Base-by-base conservation (phyloP, 2,329 filamentous ascomycete genomes). In the Corinectria fuckeliana region DNA sequence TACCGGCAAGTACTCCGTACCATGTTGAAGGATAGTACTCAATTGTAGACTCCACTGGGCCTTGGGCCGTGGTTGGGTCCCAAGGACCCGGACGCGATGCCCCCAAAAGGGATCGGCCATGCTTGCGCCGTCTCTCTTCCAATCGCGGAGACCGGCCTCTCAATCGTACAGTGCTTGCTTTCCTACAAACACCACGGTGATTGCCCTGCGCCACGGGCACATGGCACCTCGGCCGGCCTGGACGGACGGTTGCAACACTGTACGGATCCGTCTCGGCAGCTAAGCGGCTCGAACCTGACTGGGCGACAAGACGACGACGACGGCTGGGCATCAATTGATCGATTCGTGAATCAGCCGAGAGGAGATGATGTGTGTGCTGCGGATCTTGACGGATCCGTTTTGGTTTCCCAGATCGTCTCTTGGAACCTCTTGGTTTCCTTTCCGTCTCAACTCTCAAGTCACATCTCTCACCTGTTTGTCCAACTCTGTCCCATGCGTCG, bases 71-170 rank as follows among this genome's bases (percentile, higher is more conserved):
- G 34, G 47, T 44, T 36, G 39, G 38, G 16, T 25, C 39, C 50
- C 50, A 54, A 38, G 34, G 44, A 30, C 44, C 36, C 38, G 56
- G 56, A 26, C 36, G 28, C 50, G 26, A 54, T 44, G 50, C 10
- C 20, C 23, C 56, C n/a, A n/a, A n/a, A n/a, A 30, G 50, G 56
- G 45, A 54, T 45, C 45, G 44, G 28, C 49, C 50, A 59, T 49
- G 50, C 21, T 41, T 39, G 28, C 32, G 30, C 28, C 28, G 8
- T 34, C 23, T n/a, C n/a, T n/a, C n/a, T n/a, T n/a, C 48, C 34
- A 36, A 30, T 52, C 16, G 11, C 26, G 36, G 36, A 34, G 23
- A 41, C 32, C 1, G 32, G 32, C 14, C 3, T 7, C 32, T 30
- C 38, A 32, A 42, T 7, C 13, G 50, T 28, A 42, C 50, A 45